Conservation (phyloP, 1,284 basidiomycete species). For the Gomphus bonarii region DNA sequence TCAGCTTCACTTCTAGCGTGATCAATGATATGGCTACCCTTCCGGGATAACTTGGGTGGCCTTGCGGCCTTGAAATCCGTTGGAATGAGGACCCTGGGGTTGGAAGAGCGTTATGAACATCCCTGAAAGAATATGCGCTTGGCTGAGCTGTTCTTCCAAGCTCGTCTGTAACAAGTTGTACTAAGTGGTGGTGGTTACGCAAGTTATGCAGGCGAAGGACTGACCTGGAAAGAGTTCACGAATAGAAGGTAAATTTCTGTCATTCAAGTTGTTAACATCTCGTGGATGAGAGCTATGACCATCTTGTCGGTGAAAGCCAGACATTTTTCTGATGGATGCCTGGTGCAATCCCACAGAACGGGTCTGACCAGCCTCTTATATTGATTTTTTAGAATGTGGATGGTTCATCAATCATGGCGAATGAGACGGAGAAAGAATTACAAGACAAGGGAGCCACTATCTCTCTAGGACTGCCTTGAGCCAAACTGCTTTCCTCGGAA, state of each 20-base stretch:
- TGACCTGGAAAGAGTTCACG: conserved; percentile 7
- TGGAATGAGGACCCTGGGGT: background rate
- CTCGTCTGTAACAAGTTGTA: background rate
- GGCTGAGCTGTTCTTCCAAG: background rate
- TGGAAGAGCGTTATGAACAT: background rate
- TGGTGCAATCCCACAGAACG: background rate
- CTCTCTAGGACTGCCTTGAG: background rate
- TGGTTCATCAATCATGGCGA: background rate
- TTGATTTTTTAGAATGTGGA: background rate
- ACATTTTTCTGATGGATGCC: background rate
- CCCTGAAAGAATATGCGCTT: background rate
- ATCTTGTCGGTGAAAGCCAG: background rate
- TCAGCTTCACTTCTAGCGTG: background rate
- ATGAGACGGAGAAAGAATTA: background rate
- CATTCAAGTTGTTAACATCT: background rate
- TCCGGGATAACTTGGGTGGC: background rate
- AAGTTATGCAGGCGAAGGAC: background rate
- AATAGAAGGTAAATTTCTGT: conserved; percentile 3
- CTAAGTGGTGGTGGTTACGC: background rate
- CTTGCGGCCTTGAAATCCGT: background rate
- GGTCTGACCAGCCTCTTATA: background rate
- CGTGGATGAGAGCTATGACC: background rate
- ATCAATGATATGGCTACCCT: background rate
- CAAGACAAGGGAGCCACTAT: background rate
- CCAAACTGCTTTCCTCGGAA: background rate